Conservation (phyloP, 2,329 filamentous ascomycete species). For the Aspergillus uvarum region DNA sequence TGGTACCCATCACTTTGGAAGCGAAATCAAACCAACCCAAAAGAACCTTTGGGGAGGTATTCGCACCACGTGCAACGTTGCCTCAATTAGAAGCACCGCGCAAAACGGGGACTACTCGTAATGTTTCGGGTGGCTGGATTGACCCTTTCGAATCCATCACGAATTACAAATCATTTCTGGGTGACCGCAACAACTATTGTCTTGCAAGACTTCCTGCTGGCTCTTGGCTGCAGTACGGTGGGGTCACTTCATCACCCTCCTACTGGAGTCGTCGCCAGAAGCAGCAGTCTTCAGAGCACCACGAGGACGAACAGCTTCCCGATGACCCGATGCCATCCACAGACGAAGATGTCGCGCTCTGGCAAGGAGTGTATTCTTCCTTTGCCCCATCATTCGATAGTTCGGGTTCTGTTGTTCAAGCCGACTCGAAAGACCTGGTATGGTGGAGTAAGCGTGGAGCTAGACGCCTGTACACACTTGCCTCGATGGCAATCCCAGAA, state of each 20-base stretch:
- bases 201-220: conserved; percentile 41
- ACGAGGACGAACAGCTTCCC: conserved; percentile 24
- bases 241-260: conserved; percentile 38
- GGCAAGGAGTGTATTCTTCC: conserved; percentile 49
- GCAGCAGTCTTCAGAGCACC: conserved; percentile 22
- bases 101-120: conserved; percentile 34
- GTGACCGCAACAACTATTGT: conserved; percentile 43
- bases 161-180: conserved; percentile 34
- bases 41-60: conserved; percentile 48
- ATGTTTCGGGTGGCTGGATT: conserved; percentile 38
- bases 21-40: conserved; percentile 30
- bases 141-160: conserved; percentile 43
- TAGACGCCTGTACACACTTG: conserved; percentile 38
- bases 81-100: conserved; percentile 44
- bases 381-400: conserved; percentile 51
- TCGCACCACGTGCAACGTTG: conserved; percentile 40
- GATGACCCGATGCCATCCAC: conserved; percentile 31
- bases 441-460: conserved; percentile 49
- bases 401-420: conserved; percentile 43
- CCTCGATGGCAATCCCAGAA: conserved; percentile 29
- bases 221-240: conserved; percentile 47
- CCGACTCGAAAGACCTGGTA: conserved; percentile 43
- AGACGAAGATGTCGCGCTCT: conserved; percentile 36
- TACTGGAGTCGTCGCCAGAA: conserved; percentile 41
- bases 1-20: conserved; percentile 53